A percentile compares a stretch with the other conserved stretches of the same genome.
Conservation (phyloP, 2,329 filamentous ascomycete species). For the Sporothrix humicola region DNA sequence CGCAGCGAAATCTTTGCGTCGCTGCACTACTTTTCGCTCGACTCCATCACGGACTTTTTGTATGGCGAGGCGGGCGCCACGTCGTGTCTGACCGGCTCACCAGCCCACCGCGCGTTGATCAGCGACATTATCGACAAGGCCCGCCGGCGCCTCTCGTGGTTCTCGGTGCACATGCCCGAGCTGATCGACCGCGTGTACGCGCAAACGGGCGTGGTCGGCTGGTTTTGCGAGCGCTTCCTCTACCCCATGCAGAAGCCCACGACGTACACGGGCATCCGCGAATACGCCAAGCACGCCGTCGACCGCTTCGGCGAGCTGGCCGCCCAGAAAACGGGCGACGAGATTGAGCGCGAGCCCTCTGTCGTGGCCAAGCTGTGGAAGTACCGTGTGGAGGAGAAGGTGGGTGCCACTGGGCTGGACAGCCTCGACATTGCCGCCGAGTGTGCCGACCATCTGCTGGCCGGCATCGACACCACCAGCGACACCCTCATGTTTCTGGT, state of each 20-base stretch:
- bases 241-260: conserved; percentile 58
- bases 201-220: conserved; percentile 46
- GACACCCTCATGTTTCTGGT: conserved; percentile 58
- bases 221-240: conserved; percentile 45
- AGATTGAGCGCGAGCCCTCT: conserved; percentile 37
- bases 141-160: conserved; percentile 56
- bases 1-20: conserved; percentile 56
- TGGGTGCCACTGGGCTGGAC: conserved; percentile 33
- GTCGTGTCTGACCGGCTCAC: conserved; percentile 30
- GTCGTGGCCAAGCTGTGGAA: conserved; percentile 49
- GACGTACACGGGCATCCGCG: conserved; percentile 58
- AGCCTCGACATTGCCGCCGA: conserved; percentile 59
- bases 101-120: conserved; percentile 50
- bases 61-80: conserved; percentile 55
- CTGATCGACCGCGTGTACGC: conserved; percentile 58
- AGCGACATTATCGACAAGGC: conserved; percentile 56
- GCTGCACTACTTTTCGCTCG: conserved; percentile 60
- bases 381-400: neutral
- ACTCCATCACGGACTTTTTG: conserved; percentile 58
- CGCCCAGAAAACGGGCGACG: conserved; percentile 19
- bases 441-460: conserved; percentile 59
- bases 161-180: conserved; percentile 51
- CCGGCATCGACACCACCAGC: conserved; percentile 56
- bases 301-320: conserved; percentile 34
- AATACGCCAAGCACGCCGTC: conserved; percentile 41